Conservation (phyloP, 495 filamentous ascomycete species). For the Podospora comata region DNA sequence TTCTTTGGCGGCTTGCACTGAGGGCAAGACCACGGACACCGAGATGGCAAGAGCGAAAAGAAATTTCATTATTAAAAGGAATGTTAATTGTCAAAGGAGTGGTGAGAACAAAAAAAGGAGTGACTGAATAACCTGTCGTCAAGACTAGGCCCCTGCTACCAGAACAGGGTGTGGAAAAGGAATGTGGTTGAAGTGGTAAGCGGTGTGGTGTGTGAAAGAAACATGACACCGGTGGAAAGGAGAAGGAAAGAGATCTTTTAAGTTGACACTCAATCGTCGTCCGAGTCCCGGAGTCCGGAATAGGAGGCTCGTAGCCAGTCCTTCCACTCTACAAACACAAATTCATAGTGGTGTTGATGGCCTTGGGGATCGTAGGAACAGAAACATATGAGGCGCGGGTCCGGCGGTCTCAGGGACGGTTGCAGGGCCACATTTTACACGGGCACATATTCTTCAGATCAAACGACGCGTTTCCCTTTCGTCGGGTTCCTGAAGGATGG, state of each 20-base stretch:
- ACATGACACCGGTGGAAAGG: neutral
- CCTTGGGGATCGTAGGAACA: neutral
- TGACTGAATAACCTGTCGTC: constrained; percentile 8
- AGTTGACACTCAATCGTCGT: neutral
- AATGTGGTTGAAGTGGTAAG: neutral
- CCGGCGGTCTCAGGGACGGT: neutral
- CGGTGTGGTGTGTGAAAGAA: neutral
- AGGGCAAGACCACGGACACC: constrained; percentile 8
- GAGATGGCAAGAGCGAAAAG: constrained; percentile 10
- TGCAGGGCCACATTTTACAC: neutral
- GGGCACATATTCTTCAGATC: neutral
- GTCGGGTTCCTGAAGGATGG: neutral
- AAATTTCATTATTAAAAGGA: constrained; percentile 14
- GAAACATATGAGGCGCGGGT: neutral
- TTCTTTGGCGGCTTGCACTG: constrained; percentile 22
- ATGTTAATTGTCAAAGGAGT: neutral
- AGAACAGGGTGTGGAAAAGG: constrained; percentile 1
- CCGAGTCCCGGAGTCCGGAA: neutral
- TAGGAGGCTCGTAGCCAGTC: neutral
- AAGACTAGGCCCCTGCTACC: constrained; percentile 6
- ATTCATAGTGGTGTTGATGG: neutral
- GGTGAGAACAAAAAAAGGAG: neutral
- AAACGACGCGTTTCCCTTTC: neutral
- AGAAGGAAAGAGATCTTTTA: neutral
- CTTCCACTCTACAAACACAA: neutral